Percentiles rank a stretch among this genome's conserved stretches.
These are phyloP conservation scores for Colletotrichum tabaci DNA, from an alignment of 2,329 filamentous ascomycete species.

Conservation along the genomic window DNA sequence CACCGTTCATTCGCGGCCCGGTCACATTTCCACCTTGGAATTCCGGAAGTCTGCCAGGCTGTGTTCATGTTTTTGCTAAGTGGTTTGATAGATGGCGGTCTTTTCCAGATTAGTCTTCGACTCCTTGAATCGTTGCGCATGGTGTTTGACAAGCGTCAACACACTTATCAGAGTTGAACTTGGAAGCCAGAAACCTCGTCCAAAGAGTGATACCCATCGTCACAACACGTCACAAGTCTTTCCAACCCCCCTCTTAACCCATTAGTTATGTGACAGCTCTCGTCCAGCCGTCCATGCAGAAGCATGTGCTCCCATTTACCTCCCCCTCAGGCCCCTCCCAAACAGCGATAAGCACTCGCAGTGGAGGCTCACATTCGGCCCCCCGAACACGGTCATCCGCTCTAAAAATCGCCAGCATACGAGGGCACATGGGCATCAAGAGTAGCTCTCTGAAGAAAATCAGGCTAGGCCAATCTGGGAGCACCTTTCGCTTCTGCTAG, in stretches of 20 bases:
- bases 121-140: too few species aligned
- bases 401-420: neutral
- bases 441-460: conserved; percentile 18
- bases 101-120: too few species aligned
- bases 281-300: neutral
- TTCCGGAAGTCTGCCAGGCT: neutral
- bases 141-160: too few species aligned
- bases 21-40: conserved; percentile 7
- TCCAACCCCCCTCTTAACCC: neutral
- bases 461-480: conserved; percentile 5
- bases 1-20: neutral
- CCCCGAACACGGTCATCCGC: conserved; percentile 34
- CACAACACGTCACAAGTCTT: conserved; percentile 1
- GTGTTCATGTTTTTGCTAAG: neutral
- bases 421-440: conserved; percentile 33
- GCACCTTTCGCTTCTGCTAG: neutral
- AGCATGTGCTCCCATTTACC: conserved; percentile 29
- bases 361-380: conserved; percentile 37
- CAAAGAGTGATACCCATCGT: neutral
- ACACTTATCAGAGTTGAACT: neutral
- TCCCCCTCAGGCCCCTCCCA: neutral
- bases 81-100: neutral
- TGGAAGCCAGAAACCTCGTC: neutral
- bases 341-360: conserved; percentile 18
- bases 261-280: neutral